Evolutionary conservation across 2,329 filamentous ascomycete genomes (phyloP).

Genomic region (Arthroderma sp.): DNA sequence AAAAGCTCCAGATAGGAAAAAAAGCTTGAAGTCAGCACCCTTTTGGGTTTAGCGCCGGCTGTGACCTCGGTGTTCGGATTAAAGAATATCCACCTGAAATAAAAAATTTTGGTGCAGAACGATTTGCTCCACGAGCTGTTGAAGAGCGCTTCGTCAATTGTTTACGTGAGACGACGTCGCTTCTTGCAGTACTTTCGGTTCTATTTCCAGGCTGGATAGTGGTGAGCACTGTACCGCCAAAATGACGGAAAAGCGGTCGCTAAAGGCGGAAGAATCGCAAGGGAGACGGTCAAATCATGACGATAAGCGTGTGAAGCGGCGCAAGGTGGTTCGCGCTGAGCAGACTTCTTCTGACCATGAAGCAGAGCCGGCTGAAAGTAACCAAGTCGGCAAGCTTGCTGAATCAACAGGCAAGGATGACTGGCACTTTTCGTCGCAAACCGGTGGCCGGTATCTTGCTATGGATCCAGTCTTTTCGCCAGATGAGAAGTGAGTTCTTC

Average conservation of each 20-base stretch:
- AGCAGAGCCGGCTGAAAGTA: background rate
- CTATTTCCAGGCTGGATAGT: too few species aligned
- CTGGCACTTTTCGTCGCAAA: slow-evolving; percentile 6
- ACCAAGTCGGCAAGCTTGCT: background rate
- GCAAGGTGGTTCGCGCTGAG: background rate
- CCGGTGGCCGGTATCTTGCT: slow-evolving; percentile 42
- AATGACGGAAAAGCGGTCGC: slow-evolving; percentile 8
- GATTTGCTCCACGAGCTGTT: too few species aligned
- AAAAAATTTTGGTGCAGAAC: too few species aligned
- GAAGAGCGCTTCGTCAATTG: too few species aligned
- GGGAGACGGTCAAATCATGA: slow-evolving; percentile 3
- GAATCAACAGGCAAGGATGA: background rate
- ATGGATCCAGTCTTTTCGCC: slow-evolving; percentile 44
- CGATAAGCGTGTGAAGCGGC: slow-evolving; percentile 7
- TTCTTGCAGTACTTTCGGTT: too few species aligned
- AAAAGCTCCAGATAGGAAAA: too few species aligned
- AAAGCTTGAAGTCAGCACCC: too few species aligned
- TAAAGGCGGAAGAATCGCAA: slow-evolving; percentile 7
- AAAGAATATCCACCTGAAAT: too few species aligned
- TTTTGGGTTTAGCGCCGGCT: too few species aligned
- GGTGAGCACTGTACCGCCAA: background rate
- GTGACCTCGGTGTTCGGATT: too few species aligned
- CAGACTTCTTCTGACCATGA: background rate
- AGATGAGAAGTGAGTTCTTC: slow-evolving; percentile 39
- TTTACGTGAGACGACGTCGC: too few species aligned